Base-by-base conservation (phyloP, 768 basidiomycete genomes). In the Hortiboletus flavorubellus region DNA sequence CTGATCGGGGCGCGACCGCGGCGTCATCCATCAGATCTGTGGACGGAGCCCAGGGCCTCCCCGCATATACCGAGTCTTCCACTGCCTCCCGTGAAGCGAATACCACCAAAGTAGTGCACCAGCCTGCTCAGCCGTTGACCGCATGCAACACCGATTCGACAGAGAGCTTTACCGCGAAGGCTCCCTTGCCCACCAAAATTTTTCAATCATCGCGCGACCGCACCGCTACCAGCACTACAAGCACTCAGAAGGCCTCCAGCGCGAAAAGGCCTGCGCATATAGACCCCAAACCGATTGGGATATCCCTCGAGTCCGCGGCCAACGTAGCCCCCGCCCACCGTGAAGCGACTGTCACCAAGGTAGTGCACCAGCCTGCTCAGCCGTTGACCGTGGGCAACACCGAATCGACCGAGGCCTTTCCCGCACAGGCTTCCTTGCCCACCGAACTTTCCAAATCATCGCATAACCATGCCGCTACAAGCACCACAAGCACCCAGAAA, bases 231-330 rank as follows among this genome's bases (percentile, higher is more conserved):
- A 51, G 34, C 15, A 43, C 51, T 10, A 18, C 45, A 14, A 48
- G n/a, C 26, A 46, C 44, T 11, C 38, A 30, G 31, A 38, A 61
- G 37, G 2, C 48, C 12, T 38, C 46, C 1, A 14, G 46, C 34
- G 29, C 56, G 47, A 69, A 67, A 58, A 58, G 56, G 29, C 46
- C 46, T 2, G 59, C 58, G 64, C 64, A 64, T 62, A 67, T 41
- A 68, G 49, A 46, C 37, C 39, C 39, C 7, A 68, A 69, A 54
- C 61, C 58, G 38, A 46, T 21, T 11, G 60, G 37, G 51, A 35
- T 50, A 15, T 54, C 43, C 21, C 50, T 47, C 37, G n/a, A 46
- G 21, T 5, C 53, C 21, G 33, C 49, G 14, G 29, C n/a, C 5
- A 16, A 31, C 37, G 41, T 44, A 44, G 23, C 26, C 26, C 26